Percentiles rank a stretch among this genome's conserved stretches.
These are phyloP conservation scores for Suaeda aralocaspica DNA, from an alignment of 148 eudicot species.

Conservation along the genomic window DNA sequence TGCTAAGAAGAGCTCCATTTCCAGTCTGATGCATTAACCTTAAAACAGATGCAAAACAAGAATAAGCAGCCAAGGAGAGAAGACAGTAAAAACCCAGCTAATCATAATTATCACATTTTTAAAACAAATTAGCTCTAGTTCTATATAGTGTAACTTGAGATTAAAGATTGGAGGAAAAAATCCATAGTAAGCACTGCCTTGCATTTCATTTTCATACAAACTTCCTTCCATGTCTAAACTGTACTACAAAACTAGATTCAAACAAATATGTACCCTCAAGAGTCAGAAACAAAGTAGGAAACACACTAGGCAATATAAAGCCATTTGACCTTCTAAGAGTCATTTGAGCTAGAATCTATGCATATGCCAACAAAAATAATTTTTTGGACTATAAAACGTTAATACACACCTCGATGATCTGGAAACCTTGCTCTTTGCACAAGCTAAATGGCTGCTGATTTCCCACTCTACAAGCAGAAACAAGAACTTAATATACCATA, in stretches of 20 bases:
- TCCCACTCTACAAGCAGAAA: slow-evolving; percentile 72
- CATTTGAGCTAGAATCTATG: background rate
- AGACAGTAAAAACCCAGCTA: background rate
- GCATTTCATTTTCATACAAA: background rate
- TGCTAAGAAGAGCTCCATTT: slow-evolving; percentile 79
- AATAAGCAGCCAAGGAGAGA: slow-evolving; percentile 1
- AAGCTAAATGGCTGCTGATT: slow-evolving; percentile 96
- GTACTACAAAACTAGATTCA: background rate
- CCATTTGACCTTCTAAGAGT: background rate
- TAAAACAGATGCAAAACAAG: slow-evolving; percentile 12
- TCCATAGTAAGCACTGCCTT: background rate
- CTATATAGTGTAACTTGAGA: background rate
- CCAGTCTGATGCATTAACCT: slow-evolving; percentile 99
- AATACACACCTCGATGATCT: slow-evolving; percentile 79
- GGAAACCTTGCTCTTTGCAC: slow-evolving; percentile 98
- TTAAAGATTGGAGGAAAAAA: too few relatives aligned
- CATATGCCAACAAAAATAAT: background rate
- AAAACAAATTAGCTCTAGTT: background rate
- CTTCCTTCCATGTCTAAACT: background rate
- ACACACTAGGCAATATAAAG: background rate
- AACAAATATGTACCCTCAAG: background rate
- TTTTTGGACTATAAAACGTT: background rate
- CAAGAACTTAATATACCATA: slow-evolving; percentile 9
- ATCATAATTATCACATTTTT: background rate
- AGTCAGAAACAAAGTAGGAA: background rate